Evolutionary conservation across 345 rosid genomes (phyloP).

Genomic region (Conringia planisiliqua): DNA sequence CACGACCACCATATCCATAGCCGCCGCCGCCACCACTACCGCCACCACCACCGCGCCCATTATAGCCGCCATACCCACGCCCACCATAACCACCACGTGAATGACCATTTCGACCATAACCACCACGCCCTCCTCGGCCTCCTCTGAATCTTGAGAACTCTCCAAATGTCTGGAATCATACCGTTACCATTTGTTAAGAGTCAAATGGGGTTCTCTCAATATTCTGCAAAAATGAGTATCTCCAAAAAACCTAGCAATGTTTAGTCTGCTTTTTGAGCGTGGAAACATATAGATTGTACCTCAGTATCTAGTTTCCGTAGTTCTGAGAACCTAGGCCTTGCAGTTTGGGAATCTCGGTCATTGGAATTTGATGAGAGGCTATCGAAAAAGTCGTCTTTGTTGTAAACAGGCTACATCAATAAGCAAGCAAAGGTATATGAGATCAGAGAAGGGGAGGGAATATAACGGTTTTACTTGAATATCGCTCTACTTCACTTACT

Average conservation of each 20-base stretch:
- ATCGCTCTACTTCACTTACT: slow-evolving; percentile 34
- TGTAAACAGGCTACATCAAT: slow-evolving; percentile 64
- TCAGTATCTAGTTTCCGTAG: slow-evolving; percentile 84
- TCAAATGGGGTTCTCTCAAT: neutral
- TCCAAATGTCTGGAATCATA: slow-evolving; percentile 60
- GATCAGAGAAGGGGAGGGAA: neutral
- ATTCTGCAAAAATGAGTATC: neutral
- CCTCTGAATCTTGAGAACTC: slow-evolving; percentile 52
- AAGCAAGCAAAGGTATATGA: neutral
- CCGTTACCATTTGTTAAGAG: neutral
- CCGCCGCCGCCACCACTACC: slow-evolving; percentile 39
- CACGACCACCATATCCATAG: slow-evolving; percentile 29
- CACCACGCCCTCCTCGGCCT: slow-evolving; percentile 32
- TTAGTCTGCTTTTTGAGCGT: neutral
- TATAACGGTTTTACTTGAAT: neutral
- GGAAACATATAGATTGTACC: slow-evolving; percentile 39
- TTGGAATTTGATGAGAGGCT: slow-evolving; percentile 58
- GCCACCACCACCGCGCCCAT: slow-evolving; percentile 46
- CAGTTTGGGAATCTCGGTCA: slow-evolving; percentile 49
- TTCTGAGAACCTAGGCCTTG: slow-evolving; percentile 82
- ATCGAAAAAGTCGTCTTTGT: slow-evolving; percentile 93
- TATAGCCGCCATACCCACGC: slow-evolving; percentile 36
- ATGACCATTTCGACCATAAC: slow-evolving; percentile 37
- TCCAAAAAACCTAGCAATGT: neutral
- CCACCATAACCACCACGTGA: slow-evolving; percentile 42